Conservation (phyloP, 257 asterid species). For the Solanum infundibuliforme region DNA sequence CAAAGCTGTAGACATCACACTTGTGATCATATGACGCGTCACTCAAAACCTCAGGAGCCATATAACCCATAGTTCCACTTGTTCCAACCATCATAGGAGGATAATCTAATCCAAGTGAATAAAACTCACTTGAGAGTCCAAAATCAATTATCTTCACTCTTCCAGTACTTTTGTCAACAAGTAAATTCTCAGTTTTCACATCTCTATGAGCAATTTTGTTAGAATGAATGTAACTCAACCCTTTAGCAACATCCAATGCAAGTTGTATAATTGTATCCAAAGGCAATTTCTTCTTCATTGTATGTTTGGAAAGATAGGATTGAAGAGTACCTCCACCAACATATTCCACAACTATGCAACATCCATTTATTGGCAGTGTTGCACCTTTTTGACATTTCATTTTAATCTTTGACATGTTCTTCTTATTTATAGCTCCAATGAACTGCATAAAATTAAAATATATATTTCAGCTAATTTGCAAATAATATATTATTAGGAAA, state of each 20-base stretch:
- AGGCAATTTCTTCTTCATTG: background rate
- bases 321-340: background rate
- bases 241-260: slow-evolving; percentile 16
- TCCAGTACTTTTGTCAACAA: background rate
- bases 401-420: too few species aligned
- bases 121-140: slow-evolving; percentile 5
- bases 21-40: background rate
- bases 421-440: slow-evolving; percentile 1
- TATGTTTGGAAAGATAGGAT: background rate
- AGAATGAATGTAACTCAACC: slow-evolving; percentile 15
- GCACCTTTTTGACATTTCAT: background rate
- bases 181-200: slow-evolving; percentile 11
- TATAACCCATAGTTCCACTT: slow-evolving; percentile 7
- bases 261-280: background rate
- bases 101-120: background rate
- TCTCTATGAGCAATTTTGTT: slow-evolving; percentile 11
- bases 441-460: background rate
- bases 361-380: background rate
- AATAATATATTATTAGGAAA: background rate
- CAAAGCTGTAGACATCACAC: slow-evolving; percentile 21
- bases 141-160: slow-evolving; percentile 12
- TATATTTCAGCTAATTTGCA: background rate
- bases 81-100: background rate
- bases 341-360: background rate
- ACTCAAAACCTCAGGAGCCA: slow-evolving; percentile 14